Evolutionary conservation across 1,284 basidiomycete genomes (phyloP), one percentile per base, ranked within the genome.

Genomic region (Melampsora larici-populina): DNA sequence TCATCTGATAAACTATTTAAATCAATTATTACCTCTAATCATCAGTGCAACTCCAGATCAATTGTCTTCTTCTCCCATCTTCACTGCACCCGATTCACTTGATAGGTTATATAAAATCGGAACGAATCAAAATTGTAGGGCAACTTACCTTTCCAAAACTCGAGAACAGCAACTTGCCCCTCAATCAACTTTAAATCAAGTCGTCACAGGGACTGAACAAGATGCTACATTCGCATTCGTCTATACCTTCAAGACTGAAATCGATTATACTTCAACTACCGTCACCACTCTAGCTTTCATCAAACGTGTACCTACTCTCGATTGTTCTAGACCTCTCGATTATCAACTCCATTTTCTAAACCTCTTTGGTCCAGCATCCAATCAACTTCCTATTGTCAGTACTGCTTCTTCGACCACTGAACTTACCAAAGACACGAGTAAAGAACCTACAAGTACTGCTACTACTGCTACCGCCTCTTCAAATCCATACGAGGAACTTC

Each of bases 271-370:
- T 68, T 86, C 91, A 13, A 89, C 89, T 51, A 90, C 93, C 85
- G 87, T 91, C 75, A 92, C 91, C 11, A 96, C 94, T 0, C 89
- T 99, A 69, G 94, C 94, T 46, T 88, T 98, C 83, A 97, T 99
- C 87, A 98, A 98, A 85, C 91, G 94, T 65, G 89, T 89, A 9
- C 89, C 92, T 0, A 90, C 88, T 0, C 88, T 98, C 65, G 95
- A 97, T 84, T 88, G 91, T 1, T 84, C 89, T 18, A 86, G 88
- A 4, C 91, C 94, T 0, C 88, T 98, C 5, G 89, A 92, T 3
- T 86, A 89, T 8, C 96, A 99, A 84, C 87, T 98, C 11, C 93
- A 97, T 81, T 90, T 98, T 79, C 87, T 98, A 70, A 97, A 95
- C 81, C 87, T 97, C 36, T 97, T 94, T 81, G 93, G 93, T 29